phyloP scores from a whole-genome alignment of 2,329 filamentous ascomycete species.

The Venturia aucupariae region DNA sequence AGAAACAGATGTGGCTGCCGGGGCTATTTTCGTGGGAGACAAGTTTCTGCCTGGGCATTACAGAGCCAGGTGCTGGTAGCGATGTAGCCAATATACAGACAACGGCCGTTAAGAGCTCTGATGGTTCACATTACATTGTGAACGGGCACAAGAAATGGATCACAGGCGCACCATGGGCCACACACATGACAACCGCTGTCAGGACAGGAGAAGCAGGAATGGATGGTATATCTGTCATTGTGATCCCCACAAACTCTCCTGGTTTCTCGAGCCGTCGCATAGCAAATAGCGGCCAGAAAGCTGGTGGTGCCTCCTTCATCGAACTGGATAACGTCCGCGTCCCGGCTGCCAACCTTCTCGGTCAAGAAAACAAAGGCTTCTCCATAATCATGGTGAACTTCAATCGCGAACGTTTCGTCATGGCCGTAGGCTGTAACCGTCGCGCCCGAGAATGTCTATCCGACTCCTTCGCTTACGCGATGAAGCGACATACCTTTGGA shows the following conservation, averaged over 20 bases:
- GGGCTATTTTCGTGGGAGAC: slow-evolving; percentile 50
- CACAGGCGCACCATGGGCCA: slow-evolving; percentile 51
- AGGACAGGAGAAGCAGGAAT: slow-evolving; percentile 48
- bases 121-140: slow-evolving; percentile 63
- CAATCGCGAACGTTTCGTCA: slow-evolving; percentile 47
- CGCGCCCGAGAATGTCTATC: slow-evolving; percentile 48
- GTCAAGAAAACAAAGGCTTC: slow-evolving; percentile 47
- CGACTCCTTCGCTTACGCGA: slow-evolving; percentile 44
- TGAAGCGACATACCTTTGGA: slow-evolving; percentile 48
- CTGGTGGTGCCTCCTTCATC: slow-evolving; percentile 51
- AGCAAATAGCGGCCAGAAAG: slow-evolving; percentile 57
- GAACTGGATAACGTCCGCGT: slow-evolving; percentile 48
- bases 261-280: slow-evolving; percentile 49
- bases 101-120: slow-evolving; percentile 60
- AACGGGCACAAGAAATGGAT: slow-evolving; percentile 63
- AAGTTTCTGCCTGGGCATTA: slow-evolving; percentile 55
- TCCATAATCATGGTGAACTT: slow-evolving; percentile 48
- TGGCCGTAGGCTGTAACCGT: slow-evolving; percentile 48
- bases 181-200: slow-evolving; percentile 54
- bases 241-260: slow-evolving; percentile 42
- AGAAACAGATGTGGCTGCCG: slow-evolving; percentile 51
- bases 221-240: slow-evolving; percentile 47
- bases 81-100: slow-evolving; percentile 57
- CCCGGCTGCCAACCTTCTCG: slow-evolving; percentile 44
- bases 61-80: slow-evolving; percentile 48